Evolutionary conservation across 2,329 filamentous ascomycete genomes (phyloP).

Genomic region (Ceratocystiopsis minuta): DNA sequence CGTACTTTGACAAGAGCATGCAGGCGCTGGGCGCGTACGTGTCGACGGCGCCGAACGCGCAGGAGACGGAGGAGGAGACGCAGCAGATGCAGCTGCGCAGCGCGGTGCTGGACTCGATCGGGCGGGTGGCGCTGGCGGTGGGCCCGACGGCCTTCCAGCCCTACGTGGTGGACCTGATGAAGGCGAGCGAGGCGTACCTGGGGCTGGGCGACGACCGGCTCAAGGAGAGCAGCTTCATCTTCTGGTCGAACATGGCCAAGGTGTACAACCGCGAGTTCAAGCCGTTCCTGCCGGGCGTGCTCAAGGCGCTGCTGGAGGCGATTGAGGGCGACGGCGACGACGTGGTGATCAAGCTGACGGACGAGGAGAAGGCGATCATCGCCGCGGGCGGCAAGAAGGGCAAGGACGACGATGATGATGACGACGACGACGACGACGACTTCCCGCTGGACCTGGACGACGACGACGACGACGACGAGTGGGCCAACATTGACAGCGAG

Average conservation of each 20-base stretch:
- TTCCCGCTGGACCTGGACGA: constrained; percentile 41
- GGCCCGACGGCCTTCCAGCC: constrained; percentile 75
- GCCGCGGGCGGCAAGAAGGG: constrained; percentile 52
- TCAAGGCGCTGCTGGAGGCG: constrained; percentile 66
- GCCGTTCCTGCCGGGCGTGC: constrained; percentile 59
- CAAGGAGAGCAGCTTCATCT: constrained; percentile 89
- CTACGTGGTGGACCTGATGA: constrained; percentile 80
- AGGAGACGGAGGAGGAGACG: constrained; percentile 74
- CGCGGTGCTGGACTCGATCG: constrained; percentile 81
- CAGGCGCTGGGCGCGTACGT: constrained; percentile 70
- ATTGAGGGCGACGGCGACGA: constrained; percentile 82
- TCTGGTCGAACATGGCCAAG: constrained; percentile 89
- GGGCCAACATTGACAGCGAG: constrained; percentile 65
- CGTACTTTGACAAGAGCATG: constrained; percentile 90
- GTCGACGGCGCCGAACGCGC: constrained; percentile 70
- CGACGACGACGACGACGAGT: constrained; percentile 61
- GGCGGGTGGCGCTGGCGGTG: constrained; percentile 78
- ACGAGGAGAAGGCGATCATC: constrained; percentile 55
- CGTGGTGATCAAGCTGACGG: constrained; percentile 57
- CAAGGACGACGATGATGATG: constrained; percentile 42
- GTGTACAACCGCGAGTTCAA: constrained; percentile 76
- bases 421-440: constrained; percentile 40
- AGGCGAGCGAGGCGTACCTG: constrained; percentile 78
- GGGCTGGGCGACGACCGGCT: constrained; percentile 76
- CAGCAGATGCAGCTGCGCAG: constrained; percentile 81